Evolutionary conservation across 2,329 filamentous ascomycete genomes (phyloP), one percentile per base, ranked within the genome.

Genomic region (Nothophaeocryptopus gaeumannii): DNA sequence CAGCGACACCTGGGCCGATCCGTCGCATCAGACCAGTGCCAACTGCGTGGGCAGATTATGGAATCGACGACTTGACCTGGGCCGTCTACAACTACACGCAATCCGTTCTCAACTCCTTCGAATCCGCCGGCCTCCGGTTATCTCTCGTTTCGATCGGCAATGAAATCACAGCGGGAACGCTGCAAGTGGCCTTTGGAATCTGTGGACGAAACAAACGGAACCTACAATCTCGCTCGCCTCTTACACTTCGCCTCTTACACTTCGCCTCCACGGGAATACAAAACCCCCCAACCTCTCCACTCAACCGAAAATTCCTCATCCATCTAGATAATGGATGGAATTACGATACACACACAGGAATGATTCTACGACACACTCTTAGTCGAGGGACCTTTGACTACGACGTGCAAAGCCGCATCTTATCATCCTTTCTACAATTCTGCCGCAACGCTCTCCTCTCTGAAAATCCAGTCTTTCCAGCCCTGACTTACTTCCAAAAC

Each of bases 101-200:
- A 26, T 54, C 58, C 33, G 64, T 61, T n/a, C 61, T 74, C 60
- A 63, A 74, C 41, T 64, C 67, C 1, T 76, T 74, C 60, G 60
- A 67, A 34, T 54, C 60, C 9, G 67, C 67, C 38, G 63, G 65
- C 8, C 69, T 76, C 35, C 55, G 65, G 14, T 61, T 72, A 14
- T 61, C 58, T 29, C 65, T 74, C 26, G 71, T 76, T 3, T 71
- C 59, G 5, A 62, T 70, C 13, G 68, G 68, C 29, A 70, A 70
- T 43, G 68, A 70, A 58, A 68, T 71, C 54, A 59, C 63, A 11
- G 57, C 61, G 38, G 68, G 68, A 13, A 56, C 68, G 45, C 58
- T 71, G 38, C n/a, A n/a, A n/a, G n/a, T 71, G 64, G 61, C 68
- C 68, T 2, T 47, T 62, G 0, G 68, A 67, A 20, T 51, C 63